A percentile compares a stretch with the other conserved stretches of the same genome.
phyloP scores from a whole-genome alignment of 2,329 filamentous ascomycete genomes.

The Nannizziopsis barbatae region DNA sequence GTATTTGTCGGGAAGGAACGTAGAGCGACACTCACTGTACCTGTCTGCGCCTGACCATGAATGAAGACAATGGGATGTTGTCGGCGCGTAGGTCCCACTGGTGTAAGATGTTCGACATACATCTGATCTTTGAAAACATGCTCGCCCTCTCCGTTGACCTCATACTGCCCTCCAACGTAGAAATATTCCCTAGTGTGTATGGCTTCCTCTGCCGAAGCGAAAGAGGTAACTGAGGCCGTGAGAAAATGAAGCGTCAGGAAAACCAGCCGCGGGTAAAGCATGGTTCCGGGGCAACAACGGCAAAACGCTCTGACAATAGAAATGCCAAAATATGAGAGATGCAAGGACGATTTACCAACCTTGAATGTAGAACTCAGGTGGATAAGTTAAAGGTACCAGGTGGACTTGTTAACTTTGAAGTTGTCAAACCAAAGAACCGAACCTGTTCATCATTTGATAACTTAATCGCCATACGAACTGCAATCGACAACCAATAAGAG shows the following conservation, averaged over 20 bases:
- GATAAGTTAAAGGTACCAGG: no score
- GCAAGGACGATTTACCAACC: no score
- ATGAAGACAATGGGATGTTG: constrained; percentile 19
- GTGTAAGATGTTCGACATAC: constrained; percentile 22
- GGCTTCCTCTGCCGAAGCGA: not conserved
- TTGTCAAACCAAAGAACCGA: no score
- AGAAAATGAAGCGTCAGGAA: not conserved
- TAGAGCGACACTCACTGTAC: constrained; percentile 15
- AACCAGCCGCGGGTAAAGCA: not conserved
- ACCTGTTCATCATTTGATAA: no score
- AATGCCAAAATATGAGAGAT: no score
- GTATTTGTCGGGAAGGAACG: not conserved
- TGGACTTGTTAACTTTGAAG: no score
- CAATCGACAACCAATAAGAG: no score
- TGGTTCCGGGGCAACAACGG: not conserved
- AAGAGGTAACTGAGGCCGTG: not conserved
- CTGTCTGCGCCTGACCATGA: constrained; percentile 19
- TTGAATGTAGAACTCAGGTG: no score
- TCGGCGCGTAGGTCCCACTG: constrained; percentile 10
- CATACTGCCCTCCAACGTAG: constrained; percentile 19
- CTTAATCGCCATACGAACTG: no score
- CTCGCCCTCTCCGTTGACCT: constrained; percentile 13
- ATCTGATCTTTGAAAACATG: constrained; percentile 21
- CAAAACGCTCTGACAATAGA: not conserved
- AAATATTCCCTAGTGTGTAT: constrained; percentile 16